A percentile compares a stretch with the other conserved stretches of the same genome.
phyloP scores from a whole-genome alignment of 345 rosid genomes.

The Euphorbia tirucalli region DNA sequence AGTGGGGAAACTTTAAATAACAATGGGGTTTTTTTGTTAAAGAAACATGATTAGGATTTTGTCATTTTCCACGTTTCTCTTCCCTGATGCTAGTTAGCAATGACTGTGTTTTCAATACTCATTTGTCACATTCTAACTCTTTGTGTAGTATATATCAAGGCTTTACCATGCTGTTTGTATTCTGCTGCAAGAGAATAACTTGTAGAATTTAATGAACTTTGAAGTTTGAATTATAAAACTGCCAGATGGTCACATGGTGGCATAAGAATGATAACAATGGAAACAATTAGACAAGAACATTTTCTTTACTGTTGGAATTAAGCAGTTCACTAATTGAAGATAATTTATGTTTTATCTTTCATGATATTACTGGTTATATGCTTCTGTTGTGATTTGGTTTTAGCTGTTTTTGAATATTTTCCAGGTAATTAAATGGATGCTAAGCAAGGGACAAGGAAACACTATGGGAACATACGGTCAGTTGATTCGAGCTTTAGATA shows the following conservation, averaged over 20 bases:
- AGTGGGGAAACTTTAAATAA: no score
- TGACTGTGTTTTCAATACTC: no score
- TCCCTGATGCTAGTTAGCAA: no score
- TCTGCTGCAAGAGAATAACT: no score
- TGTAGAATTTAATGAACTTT: neutral
- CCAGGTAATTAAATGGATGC: constrained; percentile 96
- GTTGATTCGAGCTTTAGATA: constrained; percentile 75
- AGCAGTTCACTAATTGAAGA: neutral
- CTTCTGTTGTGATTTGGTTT: neutral
- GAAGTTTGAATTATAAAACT: neutral
- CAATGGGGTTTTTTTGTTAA: no score
- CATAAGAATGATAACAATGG: neutral
- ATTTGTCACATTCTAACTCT: neutral
- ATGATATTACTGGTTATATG: neutral
- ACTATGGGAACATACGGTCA: constrained; percentile 80
- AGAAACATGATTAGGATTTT: no score
- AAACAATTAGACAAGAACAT: neutral
- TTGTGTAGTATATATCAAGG: no score
- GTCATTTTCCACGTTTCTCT: no score
- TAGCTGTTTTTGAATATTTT: neutral
- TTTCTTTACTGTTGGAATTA: neutral
- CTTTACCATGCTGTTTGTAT: no score
- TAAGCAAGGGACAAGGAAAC: constrained; percentile 94
- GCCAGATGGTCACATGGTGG: neutral
- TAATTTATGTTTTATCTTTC: neutral